Evolutionary conservation across 495 filamentous ascomycete genomes (phyloP).

Genomic region (Astrothelium macrocarpum): DNA sequence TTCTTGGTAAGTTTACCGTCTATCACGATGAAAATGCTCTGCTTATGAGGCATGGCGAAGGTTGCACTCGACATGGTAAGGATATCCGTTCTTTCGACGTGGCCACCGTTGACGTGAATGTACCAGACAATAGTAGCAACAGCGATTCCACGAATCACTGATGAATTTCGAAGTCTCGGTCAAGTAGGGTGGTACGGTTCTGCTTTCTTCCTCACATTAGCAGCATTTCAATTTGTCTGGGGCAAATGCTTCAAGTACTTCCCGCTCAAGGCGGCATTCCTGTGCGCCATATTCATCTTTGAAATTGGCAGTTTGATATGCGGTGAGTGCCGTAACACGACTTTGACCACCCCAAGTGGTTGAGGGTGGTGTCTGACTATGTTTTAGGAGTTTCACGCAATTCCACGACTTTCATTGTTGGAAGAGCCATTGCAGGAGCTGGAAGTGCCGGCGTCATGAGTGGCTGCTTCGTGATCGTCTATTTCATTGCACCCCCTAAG

Average conservation of each 20-base stretch:
- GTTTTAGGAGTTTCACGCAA: conserved; percentile 3
- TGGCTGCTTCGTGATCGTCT: neutral
- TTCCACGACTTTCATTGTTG: conserved; percentile 2
- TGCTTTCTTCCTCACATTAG: conserved; percentile 46
- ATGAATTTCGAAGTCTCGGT: conserved; percentile 37
- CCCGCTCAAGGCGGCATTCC: conserved; percentile 34
- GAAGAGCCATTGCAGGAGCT: conserved; percentile 1
- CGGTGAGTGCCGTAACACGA: too few relatives aligned
- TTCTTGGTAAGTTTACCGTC: neutral
- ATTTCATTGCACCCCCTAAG: neutral
- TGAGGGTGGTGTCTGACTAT: too few relatives aligned
- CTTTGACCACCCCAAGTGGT: too few relatives aligned
- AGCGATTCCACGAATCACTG: conserved; percentile 43
- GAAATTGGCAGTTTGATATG: conserved; percentile 17
- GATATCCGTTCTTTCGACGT: neutral
- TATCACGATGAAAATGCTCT: neutral
- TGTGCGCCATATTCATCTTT: conserved; percentile 14
- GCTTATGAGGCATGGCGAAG: neutral
- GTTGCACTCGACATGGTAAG: neutral
- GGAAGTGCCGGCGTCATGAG: neutral
- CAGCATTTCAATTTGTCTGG: conserved; percentile 43
- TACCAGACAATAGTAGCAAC: conserved; percentile 55
- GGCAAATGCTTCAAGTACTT: conserved; percentile 49
- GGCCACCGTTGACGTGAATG: neutral
- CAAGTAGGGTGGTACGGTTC: conserved; percentile 47